Base-by-base conservation (phyloP, 441 rosid genomes). In the Euphorbia schlechtendalii region DNA sequence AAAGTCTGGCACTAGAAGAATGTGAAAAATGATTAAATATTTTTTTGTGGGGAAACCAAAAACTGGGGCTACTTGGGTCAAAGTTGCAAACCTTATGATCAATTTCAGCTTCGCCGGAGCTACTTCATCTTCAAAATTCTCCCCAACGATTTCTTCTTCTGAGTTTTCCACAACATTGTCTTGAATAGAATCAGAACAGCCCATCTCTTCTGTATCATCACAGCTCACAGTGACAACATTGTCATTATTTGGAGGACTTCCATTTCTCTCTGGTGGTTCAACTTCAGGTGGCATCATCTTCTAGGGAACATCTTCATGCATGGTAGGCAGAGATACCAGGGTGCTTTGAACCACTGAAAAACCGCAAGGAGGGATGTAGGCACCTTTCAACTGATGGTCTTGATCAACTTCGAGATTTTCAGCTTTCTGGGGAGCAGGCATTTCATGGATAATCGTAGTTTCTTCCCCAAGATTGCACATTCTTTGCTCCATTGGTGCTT, bases 21-120 rank as follows among this genome's bases (percentile, higher is more conserved):
- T 66, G 64, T 41, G 21, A 62, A 70, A 43, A 22, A 63, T n/a
- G 72, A 60, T 48, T 21, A 61, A 60, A 57, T 74, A 15, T 24
- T 2, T 18, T 61, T 74, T 18, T 24, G 3, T 18, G 17, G 52
- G 38, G 49, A 38, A 21, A 21, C 64, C 48, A n/a, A n/a, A n/a
- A n/a, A n/a, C 34, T 28, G 3, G 70, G 21, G 48, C 56, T 5
- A 57, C 14, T 21, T 30, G 43, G 61, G 27, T 57, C 51, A 43
- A 74, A 68, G 71, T 71, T 62, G 43, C 72, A 65, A 74, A 94
- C 99, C 97, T 89, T 72, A 87, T 71, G 70, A 89, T 87, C 83
- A 89, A 77, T 82, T 83, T 90, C 70, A 90, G 86, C 78, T 86
- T 89, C 76, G 96, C 96, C 67, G 71, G 72, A 0, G 88, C 81